These are phyloP conservation scores for Boletus tomentosulus DNA, from an alignment of 768 basidiomycete species.

Conservation along the genomic window DNA sequence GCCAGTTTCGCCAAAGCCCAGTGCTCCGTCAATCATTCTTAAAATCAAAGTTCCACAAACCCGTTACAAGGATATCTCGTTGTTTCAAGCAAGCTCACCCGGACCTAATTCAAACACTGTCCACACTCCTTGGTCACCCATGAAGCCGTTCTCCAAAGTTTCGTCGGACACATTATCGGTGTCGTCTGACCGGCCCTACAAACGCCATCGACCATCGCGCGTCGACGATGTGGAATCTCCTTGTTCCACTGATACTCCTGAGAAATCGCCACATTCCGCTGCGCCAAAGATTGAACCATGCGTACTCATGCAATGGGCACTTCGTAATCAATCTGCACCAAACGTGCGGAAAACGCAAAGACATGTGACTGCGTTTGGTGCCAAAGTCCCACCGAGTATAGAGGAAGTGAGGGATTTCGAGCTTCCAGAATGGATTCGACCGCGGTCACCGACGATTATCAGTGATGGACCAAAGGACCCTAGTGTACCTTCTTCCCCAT, in stretches of 20 bases:
- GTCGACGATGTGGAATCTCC: conserved; percentile 22
- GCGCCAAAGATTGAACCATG: conserved; percentile 29
- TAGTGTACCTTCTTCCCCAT: background rate
- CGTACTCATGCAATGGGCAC: conserved; percentile 46
- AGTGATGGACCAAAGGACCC: conserved; percentile 6
- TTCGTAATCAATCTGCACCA: conserved; percentile 43
- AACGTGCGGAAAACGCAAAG: conserved; percentile 48
- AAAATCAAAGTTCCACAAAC: conserved; percentile 34
- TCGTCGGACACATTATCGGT: conserved; percentile 29
- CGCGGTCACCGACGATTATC: conserved; percentile 15
- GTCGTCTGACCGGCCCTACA: conserved; percentile 27
- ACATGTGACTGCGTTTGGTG: conserved; percentile 57
- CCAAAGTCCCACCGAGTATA: conserved; percentile 47
- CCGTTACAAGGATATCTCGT: conserved; percentile 17
- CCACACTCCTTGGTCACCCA: conserved; percentile 14
- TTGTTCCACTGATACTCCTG: conserved; percentile 20
- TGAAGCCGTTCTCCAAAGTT: conserved; percentile 27
- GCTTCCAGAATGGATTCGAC: conserved; percentile 50
- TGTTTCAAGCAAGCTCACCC: conserved; percentile 14
- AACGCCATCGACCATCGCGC: conserved; percentile 24
- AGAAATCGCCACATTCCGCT: conserved; percentile 11
- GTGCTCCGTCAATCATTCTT: conserved; percentile 26
- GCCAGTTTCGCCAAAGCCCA: conserved; percentile 14
- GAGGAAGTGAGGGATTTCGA: conserved; percentile 51
- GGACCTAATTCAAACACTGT: conserved; percentile 10